Percentiles rank a stretch among this genome's conserved stretches.
Evolutionary conservation across 176 grass and related monocot genomes (phyloP).

Genomic region (Tuctoria greenei): DNA sequence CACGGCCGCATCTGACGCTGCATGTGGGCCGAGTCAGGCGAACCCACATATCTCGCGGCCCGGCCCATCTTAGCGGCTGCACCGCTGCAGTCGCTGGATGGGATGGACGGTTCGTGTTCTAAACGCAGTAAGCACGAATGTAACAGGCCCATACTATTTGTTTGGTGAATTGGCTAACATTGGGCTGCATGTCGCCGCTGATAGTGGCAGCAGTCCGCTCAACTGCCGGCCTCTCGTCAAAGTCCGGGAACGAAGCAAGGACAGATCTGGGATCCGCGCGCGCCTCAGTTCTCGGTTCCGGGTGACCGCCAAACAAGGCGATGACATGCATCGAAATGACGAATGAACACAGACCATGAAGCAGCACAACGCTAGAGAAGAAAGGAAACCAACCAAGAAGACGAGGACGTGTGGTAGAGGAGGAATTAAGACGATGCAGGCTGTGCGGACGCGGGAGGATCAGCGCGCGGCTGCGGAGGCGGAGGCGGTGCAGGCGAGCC

Average conservation of each 20-base stretch:
- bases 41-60: slow-evolving; percentile 21
- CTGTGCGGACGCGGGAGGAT: slow-evolving; percentile 42
- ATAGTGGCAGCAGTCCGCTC: too few species aligned
- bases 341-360: background rate
- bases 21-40: background rate
- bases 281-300: slow-evolving; percentile 13
- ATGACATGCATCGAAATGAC: background rate
- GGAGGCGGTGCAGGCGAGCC: slow-evolving; percentile 41
- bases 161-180: too few species aligned
- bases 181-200: too few species aligned
- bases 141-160: background rate
- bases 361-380: background rate
- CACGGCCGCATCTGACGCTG: background rate
- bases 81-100: too few species aligned
- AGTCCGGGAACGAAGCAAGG: background rate
- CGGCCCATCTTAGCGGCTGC: background rate
- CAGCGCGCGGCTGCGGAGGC: too few species aligned
- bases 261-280: slow-evolving; percentile 17
- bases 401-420: background rate
- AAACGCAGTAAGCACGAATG: background rate
- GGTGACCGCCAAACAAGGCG: background rate
- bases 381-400: background rate
- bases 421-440: too few species aligned
- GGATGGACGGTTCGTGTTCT: background rate
- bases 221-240: background rate